phyloP scores from a whole-genome alignment of 2,329 filamentous ascomycete species.

The Diaporthe vexans region DNA sequence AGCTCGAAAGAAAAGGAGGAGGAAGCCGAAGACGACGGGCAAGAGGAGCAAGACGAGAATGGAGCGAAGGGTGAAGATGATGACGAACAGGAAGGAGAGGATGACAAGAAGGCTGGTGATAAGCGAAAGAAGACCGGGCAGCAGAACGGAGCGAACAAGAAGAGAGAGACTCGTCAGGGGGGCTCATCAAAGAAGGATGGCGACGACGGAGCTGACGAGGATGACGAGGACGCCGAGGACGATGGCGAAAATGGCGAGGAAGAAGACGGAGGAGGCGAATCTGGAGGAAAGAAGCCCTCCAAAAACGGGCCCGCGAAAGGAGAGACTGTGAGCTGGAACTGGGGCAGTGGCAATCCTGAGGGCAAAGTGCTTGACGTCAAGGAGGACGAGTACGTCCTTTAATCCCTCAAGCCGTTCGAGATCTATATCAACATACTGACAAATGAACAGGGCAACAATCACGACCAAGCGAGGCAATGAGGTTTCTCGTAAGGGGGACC shows the following conservation, averaged over 20 bases:
- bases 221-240: slow-evolving; percentile 40
- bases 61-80: slow-evolving; percentile 41
- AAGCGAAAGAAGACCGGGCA: slow-evolving; percentile 41
- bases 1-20: slow-evolving; percentile 28
- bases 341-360: slow-evolving; percentile 58
- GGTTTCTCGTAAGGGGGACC: slow-evolving; percentile 56
- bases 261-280: slow-evolving; percentile 39
- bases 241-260: slow-evolving; percentile 39
- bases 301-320: slow-evolving; percentile 46
- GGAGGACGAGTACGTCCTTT: slow-evolving; percentile 53
- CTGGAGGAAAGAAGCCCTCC: slow-evolving; percentile 39
- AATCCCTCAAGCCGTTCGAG: neutral
- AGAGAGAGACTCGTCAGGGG: slow-evolving; percentile 44
- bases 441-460: slow-evolving; percentile 51
- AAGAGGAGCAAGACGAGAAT: slow-evolving; percentile 36
- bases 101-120: slow-evolving; percentile 40
- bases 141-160: slow-evolving; percentile 45
- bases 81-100: slow-evolving; percentile 10
- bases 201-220: slow-evolving; percentile 43
- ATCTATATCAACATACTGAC: neutral
- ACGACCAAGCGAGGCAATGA: slow-evolving; percentile 58
- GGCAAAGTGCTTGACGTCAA: slow-evolving; percentile 62
- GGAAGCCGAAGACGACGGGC: slow-evolving; percentile 11
- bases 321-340: slow-evolving; percentile 62
- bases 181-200: slow-evolving; percentile 34